Percentiles rank a stretch among this genome's conserved stretches.
Evolutionary conservation across 371 early-diverging fungal genomes (phyloP).

Genomic region (Mortierella sp.): DNA sequence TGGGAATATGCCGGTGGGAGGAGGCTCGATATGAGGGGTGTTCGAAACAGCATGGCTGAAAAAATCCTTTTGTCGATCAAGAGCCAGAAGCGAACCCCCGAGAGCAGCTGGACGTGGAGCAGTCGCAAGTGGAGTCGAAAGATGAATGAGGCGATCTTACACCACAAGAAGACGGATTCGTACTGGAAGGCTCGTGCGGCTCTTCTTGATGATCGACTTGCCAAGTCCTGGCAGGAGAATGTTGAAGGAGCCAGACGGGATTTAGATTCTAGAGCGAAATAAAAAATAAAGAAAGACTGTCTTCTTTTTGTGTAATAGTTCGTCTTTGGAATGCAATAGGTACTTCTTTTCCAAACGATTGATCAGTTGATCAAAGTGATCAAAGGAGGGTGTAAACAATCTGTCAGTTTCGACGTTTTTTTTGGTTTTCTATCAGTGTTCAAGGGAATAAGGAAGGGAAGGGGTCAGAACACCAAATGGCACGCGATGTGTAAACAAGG

Average conservation of each 20-base stretch:
- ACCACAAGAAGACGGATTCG: not conserved
- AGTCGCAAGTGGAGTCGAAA: not conserved
- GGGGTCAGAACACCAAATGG: constrained; percentile 52
- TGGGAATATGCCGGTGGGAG: not conserved
- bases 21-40: not conserved
- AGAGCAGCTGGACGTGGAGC: not conserved
- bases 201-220: not conserved
- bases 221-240: not conserved
- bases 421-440: not conserved
- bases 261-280: not conserved
- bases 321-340: too few species aligned
- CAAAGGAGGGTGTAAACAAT: not conserved
- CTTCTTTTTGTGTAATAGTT: not conserved
- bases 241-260: not conserved
- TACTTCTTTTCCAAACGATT: too few species aligned
- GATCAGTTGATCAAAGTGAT: not conserved
- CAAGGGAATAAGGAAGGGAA: not conserved
- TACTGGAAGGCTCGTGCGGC: not conserved
- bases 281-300: not conserved
- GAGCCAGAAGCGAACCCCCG: not conserved
- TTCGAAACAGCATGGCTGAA: not conserved
- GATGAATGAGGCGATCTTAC: not conserved
- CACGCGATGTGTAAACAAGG: constrained; percentile 56
- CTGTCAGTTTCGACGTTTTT: not conserved
- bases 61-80: not conserved